Base-by-base conservation (phyloP, 257 asterid species). In the Misopates orontium region DNA sequence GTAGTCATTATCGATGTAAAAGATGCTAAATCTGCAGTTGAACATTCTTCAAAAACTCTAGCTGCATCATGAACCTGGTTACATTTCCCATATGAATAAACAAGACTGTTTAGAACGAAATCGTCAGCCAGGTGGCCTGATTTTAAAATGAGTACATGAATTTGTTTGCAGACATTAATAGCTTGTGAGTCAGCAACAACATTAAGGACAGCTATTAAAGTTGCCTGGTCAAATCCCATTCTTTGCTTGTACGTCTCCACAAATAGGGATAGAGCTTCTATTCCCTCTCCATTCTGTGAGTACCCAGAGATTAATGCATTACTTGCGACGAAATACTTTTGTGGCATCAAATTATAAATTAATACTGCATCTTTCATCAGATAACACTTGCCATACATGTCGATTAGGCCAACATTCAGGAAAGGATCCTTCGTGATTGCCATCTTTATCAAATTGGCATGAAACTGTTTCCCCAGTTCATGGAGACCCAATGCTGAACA, bases 301-400 rank as follows among this genome's bases (percentile, higher is more conserved):
- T 69, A 76, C 16, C 95, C 94, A 20, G 83, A 83, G 21, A 87
- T 77, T 82, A 87, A 66, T 25, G 95, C 91, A 68, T 85, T 87
- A 12, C 70, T 50, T 56, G 94, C 93, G 51, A 84, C 77, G 72
- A 75, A 77, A 65, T 83, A 83, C 71, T 87, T 82, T 21, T 74
- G 80, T 2, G 77, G 85, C 77, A 85, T 78, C 72, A 56, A 57
- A 58, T 54, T 74, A 71, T 84, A 85, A 72, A 82, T 72, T 56
- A 55, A 17, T 49, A 60, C 47, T 0, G 94, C 95, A 68, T 81
- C 72, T 22, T 77, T 70, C 72, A 77, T 62, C 58, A 78, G 50
- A 56, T 67, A 59, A 73, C 94, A 85, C 81, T 89, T 87, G 78
- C 86, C 67, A 53, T 89, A 89, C 97, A 87, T 87, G 75, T 85